Percentiles rank a stretch among this genome's conserved stretches.
Evolutionary conservation across 768 basidiomycete genomes (phyloP).

Genomic region (Pleurotus cornucopiae): DNA sequence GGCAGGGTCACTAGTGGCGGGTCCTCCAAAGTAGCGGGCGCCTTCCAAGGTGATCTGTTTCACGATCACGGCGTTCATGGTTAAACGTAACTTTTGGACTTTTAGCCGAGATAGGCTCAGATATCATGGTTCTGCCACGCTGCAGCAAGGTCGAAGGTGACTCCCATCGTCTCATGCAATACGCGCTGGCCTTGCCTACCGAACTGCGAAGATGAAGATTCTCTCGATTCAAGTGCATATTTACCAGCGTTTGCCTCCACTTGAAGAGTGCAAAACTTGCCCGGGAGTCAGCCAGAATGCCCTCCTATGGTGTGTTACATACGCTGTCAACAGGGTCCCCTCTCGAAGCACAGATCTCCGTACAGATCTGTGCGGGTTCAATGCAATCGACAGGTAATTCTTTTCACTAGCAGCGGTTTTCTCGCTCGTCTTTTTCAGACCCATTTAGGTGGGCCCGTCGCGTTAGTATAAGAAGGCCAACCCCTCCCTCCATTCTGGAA

Average conservation of each 20-base stretch:
- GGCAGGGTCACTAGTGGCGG: too few relatives aligned
- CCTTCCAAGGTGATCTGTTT: background rate
- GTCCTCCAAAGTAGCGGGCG: too few relatives aligned
- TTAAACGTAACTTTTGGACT: background rate
- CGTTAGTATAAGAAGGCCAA: background rate
- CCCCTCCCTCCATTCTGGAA: background rate
- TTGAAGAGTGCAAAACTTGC: background rate
- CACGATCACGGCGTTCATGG: background rate
- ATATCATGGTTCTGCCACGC: background rate
- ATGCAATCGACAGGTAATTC: background rate
- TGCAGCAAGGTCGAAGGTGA: background rate
- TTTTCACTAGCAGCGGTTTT: background rate
- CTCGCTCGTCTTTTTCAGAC: background rate
- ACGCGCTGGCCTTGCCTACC: too few relatives aligned
- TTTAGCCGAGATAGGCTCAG: background rate
- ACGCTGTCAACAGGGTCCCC: background rate
- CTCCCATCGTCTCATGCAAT: background rate
- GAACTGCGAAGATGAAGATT: too few relatives aligned
- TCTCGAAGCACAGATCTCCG: conserved; percentile 5
- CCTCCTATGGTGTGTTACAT: background rate
- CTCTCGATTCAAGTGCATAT: too few relatives aligned
- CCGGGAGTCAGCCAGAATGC: background rate
- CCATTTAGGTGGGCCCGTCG: background rate
- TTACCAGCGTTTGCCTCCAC: too few relatives aligned
- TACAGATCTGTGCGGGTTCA: background rate